These are phyloP conservation scores for Poa annua DNA, from an alignment of 176 grass and related monocot species.

Conservation along the genomic window DNA sequence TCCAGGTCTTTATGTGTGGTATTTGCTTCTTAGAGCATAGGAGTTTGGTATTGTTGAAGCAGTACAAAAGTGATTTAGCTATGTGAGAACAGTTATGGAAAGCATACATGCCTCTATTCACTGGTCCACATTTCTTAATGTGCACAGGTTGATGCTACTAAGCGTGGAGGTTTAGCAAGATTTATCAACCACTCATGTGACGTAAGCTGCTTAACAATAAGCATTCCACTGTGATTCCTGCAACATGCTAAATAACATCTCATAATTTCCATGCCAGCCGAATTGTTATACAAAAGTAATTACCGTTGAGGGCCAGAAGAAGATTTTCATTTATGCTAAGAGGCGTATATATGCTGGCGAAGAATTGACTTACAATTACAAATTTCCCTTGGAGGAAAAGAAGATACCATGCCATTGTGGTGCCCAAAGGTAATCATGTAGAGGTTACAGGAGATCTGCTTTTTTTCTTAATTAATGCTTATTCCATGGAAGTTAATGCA, in stretches of 20 bases:
- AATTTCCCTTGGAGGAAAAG: constrained; percentile 93
- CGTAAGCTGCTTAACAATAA: constrained; percentile 55
- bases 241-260: constrained; percentile 24
- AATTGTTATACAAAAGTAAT: constrained; percentile 99
- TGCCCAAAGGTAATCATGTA: constrained; percentile 68
- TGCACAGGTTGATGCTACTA: constrained; percentile 93
- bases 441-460: constrained; percentile 1
- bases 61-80: constrained; percentile 13
- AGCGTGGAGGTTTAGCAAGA: constrained; percentile 93
- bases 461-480: constrained; percentile 25
- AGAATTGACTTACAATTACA: constrained; percentile 98
- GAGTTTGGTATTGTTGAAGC: constrained; percentile 23
- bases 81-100: constrained; percentile 12
- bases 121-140: constrained; percentile 34
- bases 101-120: not conserved
- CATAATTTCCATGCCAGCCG: constrained; percentile 56
- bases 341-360: constrained; percentile 86
- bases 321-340: constrained; percentile 97
- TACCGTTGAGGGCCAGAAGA: constrained; percentile 96
- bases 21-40: constrained; percentile 19
- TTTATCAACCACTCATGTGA: constrained; percentile 99
- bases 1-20: not conserved
- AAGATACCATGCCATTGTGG: constrained; percentile 98
- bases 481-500: constrained; percentile 13
- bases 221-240: constrained; percentile 20